Base-by-base conservation (phyloP, 768 basidiomycete species). In the Amanita jacksonii region DNA sequence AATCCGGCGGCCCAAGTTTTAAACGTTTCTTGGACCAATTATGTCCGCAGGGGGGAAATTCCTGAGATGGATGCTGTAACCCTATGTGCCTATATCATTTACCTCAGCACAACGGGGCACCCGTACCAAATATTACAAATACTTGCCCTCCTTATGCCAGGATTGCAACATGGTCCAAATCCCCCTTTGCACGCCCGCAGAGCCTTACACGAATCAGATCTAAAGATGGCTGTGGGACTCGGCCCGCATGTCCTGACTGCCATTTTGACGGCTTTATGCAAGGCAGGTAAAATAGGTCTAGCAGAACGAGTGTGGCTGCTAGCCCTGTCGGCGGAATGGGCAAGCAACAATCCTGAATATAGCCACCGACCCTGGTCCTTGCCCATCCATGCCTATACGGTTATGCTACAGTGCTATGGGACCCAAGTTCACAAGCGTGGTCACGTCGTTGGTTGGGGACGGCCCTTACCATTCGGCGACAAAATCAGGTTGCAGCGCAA, bases 221-320 rank as follows among this genome's bases (percentile, higher is more conserved):
- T 79, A 31, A 16, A 49, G 4, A 70, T 69, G 8, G 74, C 73
- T 1, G 64, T 73, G 8, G 39, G 32, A 3, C 69, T 73, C 18
- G 86, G 84, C 0, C 82, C 86, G 0, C 56, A 69, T 45, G 66
- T 82, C 48, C 76, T 85, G 51, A 65, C 75, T 1, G 58, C 67
- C 2, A 58, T 87, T 8, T 57, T 91, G 24, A 74, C 77, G 46
- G 79, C 77, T 0, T 60, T 88, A 32, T 56, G 62, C 45, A 82
- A 82, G 51, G 62, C 70, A 0, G 75, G 79, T 0, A 64, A 63
- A 49, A 69, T 69, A 0, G 72, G 72, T 0, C 58, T 78, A 3
- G 75, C 79, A 0, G 77, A 81, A 53, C 70, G 74, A 13, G 68
- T 89, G 2, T 88, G 82, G 76, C 50, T 66, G 10, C 64, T 81